Percentiles rank a stretch among this genome's conserved stretches.
These are phyloP conservation scores for Penicillium soppii DNA, from an alignment of 495 filamentous ascomycete genomes.

Conservation along the genomic window DNA sequence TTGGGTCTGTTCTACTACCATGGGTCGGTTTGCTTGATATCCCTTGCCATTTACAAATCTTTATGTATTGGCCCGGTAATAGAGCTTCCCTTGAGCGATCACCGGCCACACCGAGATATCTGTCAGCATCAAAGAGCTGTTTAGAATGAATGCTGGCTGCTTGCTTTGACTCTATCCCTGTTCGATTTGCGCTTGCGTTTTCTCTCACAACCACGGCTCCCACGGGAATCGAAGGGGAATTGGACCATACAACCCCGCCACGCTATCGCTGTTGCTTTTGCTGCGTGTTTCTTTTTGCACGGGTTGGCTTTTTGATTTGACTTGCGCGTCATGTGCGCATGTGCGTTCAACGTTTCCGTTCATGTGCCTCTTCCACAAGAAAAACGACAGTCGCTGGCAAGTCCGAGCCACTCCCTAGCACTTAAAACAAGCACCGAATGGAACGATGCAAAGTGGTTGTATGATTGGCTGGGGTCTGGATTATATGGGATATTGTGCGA, in stretches of 20 bases:
- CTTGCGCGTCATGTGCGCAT: background rate
- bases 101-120: conserved; percentile 6
- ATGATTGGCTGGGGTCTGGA: background rate
- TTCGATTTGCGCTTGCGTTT: background rate
- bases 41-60: conserved; percentile 15
- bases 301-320: conserved; percentile 17
- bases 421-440: background rate
- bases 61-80: conserved; percentile 14
- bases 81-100: conserved; percentile 22
- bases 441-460: background rate
- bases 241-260: conserved; percentile 4
- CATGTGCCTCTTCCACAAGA: conserved; percentile 1
- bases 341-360: conserved; percentile 2
- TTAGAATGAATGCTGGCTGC: conserved; percentile 13
- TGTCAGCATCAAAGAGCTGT: conserved; percentile 13
- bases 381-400: background rate
- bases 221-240: conserved; percentile 1
- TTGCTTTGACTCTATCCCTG: background rate
- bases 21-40: conserved; percentile 19
- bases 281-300: conserved; percentile 18
- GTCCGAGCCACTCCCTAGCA: background rate
- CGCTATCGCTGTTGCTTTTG: conserved; percentile 6
- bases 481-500: background rate
- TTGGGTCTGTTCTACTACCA: conserved; percentile 4
- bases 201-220: conserved; percentile 5